phyloP scores from a whole-genome alignment of 768 basidiomycete species.

The Filobasidium floriforme region DNA sequence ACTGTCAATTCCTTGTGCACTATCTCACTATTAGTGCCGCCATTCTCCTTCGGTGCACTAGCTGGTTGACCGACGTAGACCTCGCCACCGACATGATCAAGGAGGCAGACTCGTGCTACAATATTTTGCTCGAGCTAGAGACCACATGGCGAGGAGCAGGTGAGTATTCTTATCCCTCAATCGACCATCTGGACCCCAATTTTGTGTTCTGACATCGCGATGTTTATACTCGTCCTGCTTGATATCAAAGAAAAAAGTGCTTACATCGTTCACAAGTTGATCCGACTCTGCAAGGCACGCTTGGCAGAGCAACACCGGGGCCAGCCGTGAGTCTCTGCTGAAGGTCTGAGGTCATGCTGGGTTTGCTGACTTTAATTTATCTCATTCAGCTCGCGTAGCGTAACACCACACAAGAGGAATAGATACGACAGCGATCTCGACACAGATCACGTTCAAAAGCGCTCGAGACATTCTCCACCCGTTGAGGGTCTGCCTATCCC shows the following conservation, averaged over 20 bases:
- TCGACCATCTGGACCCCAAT: too few relatives aligned
- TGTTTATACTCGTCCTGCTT: too few relatives aligned
- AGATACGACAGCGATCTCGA: neutral
- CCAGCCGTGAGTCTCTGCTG: neutral
- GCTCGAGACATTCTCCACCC: neutral
- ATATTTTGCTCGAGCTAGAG: constrained; percentile 7
- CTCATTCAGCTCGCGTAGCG: neutral
- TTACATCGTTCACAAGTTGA: constrained; percentile 2
- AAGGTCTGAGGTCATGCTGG: neutral
- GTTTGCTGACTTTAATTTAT: neutral
- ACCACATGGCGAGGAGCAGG: neutral
- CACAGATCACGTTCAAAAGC: neutral
- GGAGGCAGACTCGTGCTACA: neutral
- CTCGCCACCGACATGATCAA: constrained; percentile 4
- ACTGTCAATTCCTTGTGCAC: constrained; percentile 18
- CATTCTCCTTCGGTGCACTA: constrained; percentile 14
- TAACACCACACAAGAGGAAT: neutral
- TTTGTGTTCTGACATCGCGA: too few relatives aligned
- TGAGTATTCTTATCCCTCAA: too few relatives aligned
- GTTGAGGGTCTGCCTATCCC: constrained; percentile 2
- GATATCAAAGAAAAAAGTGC: constrained; percentile 1
- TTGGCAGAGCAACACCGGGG: neutral
- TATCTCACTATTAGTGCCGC: constrained; percentile 18
- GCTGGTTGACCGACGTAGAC: neutral
- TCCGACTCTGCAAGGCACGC: neutral